Percentiles rank a stretch among this genome's conserved stretches.
Conservation (phyloP, 768 basidiomycete species). For the Thelephora ganbajun region DNA sequence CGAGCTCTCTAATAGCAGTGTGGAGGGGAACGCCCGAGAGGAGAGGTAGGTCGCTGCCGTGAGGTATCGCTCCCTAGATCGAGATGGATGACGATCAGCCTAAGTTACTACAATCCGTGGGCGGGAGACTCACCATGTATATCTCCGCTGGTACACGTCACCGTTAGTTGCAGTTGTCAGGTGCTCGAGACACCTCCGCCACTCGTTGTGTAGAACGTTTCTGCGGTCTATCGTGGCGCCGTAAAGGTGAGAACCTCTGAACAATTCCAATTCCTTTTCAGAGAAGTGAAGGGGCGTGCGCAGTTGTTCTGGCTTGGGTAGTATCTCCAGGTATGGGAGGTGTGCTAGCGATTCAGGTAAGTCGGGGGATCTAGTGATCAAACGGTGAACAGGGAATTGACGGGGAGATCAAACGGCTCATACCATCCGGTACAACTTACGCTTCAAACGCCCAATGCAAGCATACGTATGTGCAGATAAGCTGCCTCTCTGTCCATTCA, state of each 20-base stretch:
- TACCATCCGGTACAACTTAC: slow-evolving; percentile 15
- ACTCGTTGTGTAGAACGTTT: slow-evolving; percentile 49
- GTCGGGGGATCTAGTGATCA: slow-evolving; percentile 1
- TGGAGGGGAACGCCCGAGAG: slow-evolving; percentile 84
- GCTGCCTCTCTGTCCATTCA: slow-evolving; percentile 50
- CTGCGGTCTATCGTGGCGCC: slow-evolving; percentile 62
- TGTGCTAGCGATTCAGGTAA: slow-evolving; percentile 23
- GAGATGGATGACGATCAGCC: too few species aligned
- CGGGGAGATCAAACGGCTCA: slow-evolving; percentile 3
- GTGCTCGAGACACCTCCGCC: slow-evolving; percentile 31
- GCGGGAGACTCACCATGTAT: background rate
- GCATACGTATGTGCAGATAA: slow-evolving; percentile 51
- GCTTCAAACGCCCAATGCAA: slow-evolving; percentile 43
- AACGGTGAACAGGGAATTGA: slow-evolving; percentile 2
- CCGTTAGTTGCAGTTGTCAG: background rate
- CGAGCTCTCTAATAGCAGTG: slow-evolving; percentile 46
- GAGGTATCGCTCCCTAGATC: slow-evolving; percentile 53
- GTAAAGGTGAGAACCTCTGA: slow-evolving; percentile 71
- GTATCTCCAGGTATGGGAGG: slow-evolving; percentile 47
- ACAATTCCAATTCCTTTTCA: slow-evolving; percentile 39
- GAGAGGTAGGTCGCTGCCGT: slow-evolving; percentile 66
- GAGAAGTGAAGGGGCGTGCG: slow-evolving; percentile 68
- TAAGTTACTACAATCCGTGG: too few species aligned
- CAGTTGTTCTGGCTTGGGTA: slow-evolving; percentile 45
- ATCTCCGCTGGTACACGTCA: too few species aligned